A percentile compares a stretch with the other conserved stretches of the same genome.
These are phyloP conservation scores for Cyclotella baltica DNA, from an alignment of 108 stramenopile genomes.

Conservation along the genomic window DNA sequence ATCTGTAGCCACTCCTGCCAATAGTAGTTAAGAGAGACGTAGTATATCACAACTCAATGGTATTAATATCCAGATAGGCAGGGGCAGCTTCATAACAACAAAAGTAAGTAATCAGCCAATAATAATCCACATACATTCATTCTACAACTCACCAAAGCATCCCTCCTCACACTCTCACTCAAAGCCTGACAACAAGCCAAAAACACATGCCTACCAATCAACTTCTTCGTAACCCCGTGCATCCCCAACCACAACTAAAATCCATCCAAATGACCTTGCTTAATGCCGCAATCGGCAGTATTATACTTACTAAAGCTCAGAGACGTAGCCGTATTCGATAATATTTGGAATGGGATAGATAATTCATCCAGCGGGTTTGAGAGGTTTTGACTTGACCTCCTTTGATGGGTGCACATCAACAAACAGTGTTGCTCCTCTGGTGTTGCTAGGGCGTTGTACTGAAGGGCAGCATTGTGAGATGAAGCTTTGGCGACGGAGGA, in stretches of 20 bases:
- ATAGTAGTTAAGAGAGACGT: constrained; percentile 55
- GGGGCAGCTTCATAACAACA: constrained; percentile 46
- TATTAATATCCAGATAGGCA: constrained; percentile 76
- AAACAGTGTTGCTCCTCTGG: constrained; percentile 19
- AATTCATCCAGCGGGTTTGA: constrained; percentile 70
- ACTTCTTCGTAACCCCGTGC: constrained; percentile 32
- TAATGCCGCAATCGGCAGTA: constrained; percentile 53
- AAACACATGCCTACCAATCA: constrained; percentile 59
- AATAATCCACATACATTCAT: background rate
- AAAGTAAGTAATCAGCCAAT: background rate
- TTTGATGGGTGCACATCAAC: constrained; percentile 46
- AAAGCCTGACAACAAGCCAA: constrained; percentile 71
- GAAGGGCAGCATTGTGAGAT: constrained; percentile 10
- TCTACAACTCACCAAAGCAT: constrained; percentile 25
- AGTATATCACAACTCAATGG: constrained; percentile 69
- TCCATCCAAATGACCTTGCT: background rate
- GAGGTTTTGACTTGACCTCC: constrained; percentile 34
- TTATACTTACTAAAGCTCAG: constrained; percentile 62
- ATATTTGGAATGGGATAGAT: constrained; percentile 44
- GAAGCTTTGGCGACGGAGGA: constrained; percentile 28
- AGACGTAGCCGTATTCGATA: constrained; percentile 66
- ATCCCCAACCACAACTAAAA: background rate
- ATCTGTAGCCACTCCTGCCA: background rate
- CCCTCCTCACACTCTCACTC: constrained; percentile 54
- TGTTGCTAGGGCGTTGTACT: background rate